Base-by-base conservation (phyloP, 352 stramenopile genomes). In the Phytophthora ramorum region DNA sequence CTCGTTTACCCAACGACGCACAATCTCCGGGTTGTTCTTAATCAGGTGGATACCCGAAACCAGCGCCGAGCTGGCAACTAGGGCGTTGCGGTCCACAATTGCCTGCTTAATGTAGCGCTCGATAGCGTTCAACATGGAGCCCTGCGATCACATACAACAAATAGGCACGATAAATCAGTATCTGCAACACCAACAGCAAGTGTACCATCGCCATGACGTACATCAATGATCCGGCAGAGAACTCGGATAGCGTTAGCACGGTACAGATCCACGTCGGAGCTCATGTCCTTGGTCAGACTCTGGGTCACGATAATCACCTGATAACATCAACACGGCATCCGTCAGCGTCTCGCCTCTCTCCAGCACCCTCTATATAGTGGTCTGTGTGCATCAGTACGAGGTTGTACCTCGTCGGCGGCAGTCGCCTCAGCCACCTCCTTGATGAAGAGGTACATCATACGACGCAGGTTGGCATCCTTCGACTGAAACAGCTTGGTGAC, bases 381-480 rank as follows among this genome's bases (percentile, higher is more conserved):
- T 20, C 14, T 43, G 8, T 20, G 38, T 44, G 71, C 40, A 12
- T n/a, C 16, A 20, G 17, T 26, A 14, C n/a, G 14, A 13, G 4
- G 9, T 30, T 60, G 43, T 75, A 81, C 73, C 74, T 96, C 90
- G 57, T 95, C 85, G 12, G 92, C 87, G 22, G 91, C 89, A n/a
- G 91, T 97, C 19, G 87, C 88, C 61, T 98, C 92, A 0, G 89
- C 95, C 55, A 99, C 96, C 63, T 99, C 97, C 80, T 99, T 99
- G 72, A 99, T 99, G 74, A 99, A 99, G 2, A 99, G 80, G 79
- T 99, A 99, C 66, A 99, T 98, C 96, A 99, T 99, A 20, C 97
- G 87, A 17, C 98, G 83, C 50, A 99, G 76, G 41, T 98, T 98
- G 26, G 88, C 95, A 78, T 99, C 97, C 68, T 99, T 95, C 55